Evolutionary conservation across 768 basidiomycete species (phyloP).

Genomic region (Boletus vinaceobasis): DNA sequence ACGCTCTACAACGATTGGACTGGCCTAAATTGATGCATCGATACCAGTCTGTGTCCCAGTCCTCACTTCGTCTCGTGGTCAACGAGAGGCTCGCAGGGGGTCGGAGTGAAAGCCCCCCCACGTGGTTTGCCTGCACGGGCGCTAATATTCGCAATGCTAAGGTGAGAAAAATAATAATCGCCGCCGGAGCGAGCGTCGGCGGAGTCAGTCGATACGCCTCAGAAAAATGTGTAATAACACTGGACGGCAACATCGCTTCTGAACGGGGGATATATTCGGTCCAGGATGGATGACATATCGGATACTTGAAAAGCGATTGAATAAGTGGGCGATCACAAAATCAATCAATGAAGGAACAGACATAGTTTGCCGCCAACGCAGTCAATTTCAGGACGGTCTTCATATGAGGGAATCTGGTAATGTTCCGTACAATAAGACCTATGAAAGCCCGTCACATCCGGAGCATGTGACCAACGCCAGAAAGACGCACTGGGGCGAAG

Average conservation of each 20-base stretch:
- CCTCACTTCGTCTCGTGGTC: conserved; percentile 34
- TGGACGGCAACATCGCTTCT: conserved; percentile 17
- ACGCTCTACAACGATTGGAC: conserved; percentile 28
- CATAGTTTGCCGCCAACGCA: conserved; percentile 65
- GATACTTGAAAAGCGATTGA: conserved; percentile 47
- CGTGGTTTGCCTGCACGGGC: neutral
- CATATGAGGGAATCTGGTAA: conserved; percentile 42
- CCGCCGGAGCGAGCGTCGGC: conserved; percentile 64
- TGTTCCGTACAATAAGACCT: conserved; percentile 49
- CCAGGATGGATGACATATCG: conserved; percentile 57
- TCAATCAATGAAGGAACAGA: conserved; percentile 33
- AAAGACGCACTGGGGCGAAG: conserved; percentile 51
- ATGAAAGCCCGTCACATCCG: conserved; percentile 2
- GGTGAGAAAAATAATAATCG: conserved; percentile 67
- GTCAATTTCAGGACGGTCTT: conserved; percentile 53
- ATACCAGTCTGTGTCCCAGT: conserved; percentile 74
- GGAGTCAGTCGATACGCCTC: conserved; percentile 46
- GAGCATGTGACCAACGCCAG: neutral
- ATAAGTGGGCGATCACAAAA: conserved; percentile 2
- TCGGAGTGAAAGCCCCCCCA: conserved; percentile 6
- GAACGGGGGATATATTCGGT: conserved; percentile 45
- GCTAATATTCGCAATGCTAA: conserved; percentile 35
- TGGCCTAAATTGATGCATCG: conserved; percentile 44
- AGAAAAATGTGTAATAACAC: conserved; percentile 41
- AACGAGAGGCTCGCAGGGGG: conserved; percentile 12